A percentile compares a stretch with the other conserved stretches of the same genome.
These are phyloP conservation scores for Hyaloperonospora arabidopsidis DNA, from an alignment of 352 stramenopile species.

Conservation along the genomic window DNA sequence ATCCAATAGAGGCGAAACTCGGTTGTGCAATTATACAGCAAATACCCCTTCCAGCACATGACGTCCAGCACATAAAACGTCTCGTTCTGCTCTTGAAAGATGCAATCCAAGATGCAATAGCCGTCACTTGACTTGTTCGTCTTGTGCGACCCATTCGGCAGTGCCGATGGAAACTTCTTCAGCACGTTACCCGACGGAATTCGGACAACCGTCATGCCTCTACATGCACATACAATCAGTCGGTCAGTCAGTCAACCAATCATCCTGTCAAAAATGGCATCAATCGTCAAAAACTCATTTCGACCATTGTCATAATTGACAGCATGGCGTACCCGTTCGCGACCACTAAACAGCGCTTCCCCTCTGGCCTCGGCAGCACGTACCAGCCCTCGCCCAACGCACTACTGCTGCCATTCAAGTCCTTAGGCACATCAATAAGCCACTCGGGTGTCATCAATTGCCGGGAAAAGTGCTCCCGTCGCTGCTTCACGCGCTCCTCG, in stretches of 20 bases:
- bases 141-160: conserved; percentile 78
- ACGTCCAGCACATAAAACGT: conserved; percentile 91
- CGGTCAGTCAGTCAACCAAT: background rate
- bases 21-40: conserved; percentile 89
- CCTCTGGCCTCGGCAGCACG: conserved; percentile 86
- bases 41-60: conserved; percentile 91
- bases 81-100: conserved; percentile 83
- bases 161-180: conserved; percentile 79
- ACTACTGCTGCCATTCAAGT: conserved; percentile 76
- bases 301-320: too few relatives aligned
- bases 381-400: conserved; percentile 79
- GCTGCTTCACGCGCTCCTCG: conserved; percentile 69
- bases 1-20: conserved; percentile 90
- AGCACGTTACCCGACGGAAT: conserved; percentile 71
- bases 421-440: conserved; percentile 78
- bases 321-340: conserved; percentile 51
- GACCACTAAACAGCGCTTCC: conserved; percentile 86
- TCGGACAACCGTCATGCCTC: conserved; percentile 69
- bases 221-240: conserved; percentile 14
- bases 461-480: conserved; percentile 63
- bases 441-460: conserved; percentile 87
- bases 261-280: too few relatives aligned
- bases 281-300: too few relatives aligned
- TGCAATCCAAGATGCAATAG: conserved; percentile 88
- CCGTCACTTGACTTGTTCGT: conserved; percentile 58